phyloP scores from a whole-genome alignment of 345 rosid species.

The Lepidium aucheri region DNA sequence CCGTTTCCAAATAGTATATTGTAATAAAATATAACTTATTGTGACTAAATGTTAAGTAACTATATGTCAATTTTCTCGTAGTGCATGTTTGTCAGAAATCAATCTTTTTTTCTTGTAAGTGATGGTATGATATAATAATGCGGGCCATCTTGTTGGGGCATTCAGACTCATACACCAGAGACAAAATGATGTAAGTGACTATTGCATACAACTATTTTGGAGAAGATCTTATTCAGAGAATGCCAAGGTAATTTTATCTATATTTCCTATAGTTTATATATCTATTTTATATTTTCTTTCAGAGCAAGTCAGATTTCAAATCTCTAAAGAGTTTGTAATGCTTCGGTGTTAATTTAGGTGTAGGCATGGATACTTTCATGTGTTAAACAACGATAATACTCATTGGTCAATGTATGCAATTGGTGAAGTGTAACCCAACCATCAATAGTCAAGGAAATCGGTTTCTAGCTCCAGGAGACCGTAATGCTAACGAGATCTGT shows the following conservation, averaged over 20 bases:
- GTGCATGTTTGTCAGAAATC: no score
- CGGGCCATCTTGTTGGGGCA: conserved; percentile 94
- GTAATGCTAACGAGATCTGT: conserved; percentile 47
- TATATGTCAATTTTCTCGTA: no score
- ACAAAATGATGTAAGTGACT: conserved; percentile 92
- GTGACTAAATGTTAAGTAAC: no score
- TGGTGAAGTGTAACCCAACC: conserved; percentile 89
- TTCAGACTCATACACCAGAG: conserved; percentile 81
- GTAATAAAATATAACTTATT: no score
- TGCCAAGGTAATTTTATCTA: conserved; percentile 61
- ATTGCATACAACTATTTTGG: conserved; percentile 95
- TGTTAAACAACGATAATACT: conserved; percentile 92
- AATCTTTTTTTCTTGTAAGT: no score
- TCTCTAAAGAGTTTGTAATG: neutral
- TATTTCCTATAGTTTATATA: neutral
- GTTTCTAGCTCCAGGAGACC: conserved; percentile 70
- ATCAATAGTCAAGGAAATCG: conserved; percentile 96
- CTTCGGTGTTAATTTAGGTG: conserved; percentile 47
- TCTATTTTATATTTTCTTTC: neutral
- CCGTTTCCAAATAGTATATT: no score
- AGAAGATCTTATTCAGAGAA: conserved; percentile 93
- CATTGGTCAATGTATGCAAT: conserved; percentile 98
- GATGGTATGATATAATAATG: neutral
- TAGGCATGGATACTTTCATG: conserved; percentile 91
- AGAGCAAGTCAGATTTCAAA: neutral